Evolutionary conservation across 2,329 filamentous ascomycete genomes (phyloP).

Genomic region (Trichoderma breve): DNA sequence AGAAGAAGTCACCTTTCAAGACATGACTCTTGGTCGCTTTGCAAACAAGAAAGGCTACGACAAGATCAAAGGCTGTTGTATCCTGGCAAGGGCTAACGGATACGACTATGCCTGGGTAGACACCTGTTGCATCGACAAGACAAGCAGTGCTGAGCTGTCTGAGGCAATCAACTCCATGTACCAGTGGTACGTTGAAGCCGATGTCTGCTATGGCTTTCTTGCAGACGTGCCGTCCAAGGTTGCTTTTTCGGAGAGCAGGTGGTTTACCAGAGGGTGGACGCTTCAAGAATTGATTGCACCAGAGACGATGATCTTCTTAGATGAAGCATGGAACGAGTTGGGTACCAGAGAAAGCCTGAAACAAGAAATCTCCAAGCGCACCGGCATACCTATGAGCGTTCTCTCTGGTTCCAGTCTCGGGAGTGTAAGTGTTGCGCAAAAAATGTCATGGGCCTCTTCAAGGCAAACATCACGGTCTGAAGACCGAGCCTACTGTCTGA

Average conservation of each 20-base stretch:
- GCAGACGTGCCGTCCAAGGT: neutral
- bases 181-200: conserved; percentile 4
- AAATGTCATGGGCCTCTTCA: neutral
- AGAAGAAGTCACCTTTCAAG: neutral
- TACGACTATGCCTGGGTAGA: conserved; percentile 10
- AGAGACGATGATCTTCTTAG: neutral
- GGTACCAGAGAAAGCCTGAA: conserved; percentile 1
- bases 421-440: neutral
- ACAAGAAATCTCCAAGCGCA: neutral
- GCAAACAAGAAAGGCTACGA: neutral
- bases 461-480: conserved; percentile 4
- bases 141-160: neutral
- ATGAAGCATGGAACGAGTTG: neutral
- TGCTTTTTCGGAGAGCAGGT: neutral
- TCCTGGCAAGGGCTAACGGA: neutral
- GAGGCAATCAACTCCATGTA: conserved; percentile 3
- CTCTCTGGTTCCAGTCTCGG: neutral
- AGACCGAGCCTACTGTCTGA: conserved; percentile 9
- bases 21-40: neutral
- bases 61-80: neutral
- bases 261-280: conserved; percentile 7
- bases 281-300: conserved; percentile 6
- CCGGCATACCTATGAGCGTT: neutral
- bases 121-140: conserved; percentile 11
- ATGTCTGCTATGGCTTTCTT: neutral